Evolutionary conservation across 2,329 filamentous ascomycete genomes (phyloP).

Genomic region (Blumeriella jaapii): DNA sequence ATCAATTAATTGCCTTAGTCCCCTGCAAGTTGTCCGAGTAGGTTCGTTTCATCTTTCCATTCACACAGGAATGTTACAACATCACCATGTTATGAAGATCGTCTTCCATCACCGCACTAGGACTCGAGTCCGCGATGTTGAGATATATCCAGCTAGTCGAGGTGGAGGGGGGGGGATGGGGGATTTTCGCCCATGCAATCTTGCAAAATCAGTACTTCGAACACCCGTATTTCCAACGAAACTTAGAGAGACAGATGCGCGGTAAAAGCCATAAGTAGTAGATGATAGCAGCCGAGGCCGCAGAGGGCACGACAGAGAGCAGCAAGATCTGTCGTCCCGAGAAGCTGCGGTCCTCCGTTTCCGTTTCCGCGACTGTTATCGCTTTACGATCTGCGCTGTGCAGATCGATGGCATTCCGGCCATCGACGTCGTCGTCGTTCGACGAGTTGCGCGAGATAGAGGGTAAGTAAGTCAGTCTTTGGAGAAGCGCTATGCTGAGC

Average conservation of each 20-base stretch:
- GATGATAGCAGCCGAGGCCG: too few species aligned
- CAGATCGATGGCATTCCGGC: too few species aligned
- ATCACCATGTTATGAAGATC: constrained; percentile 3
- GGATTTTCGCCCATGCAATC: neutral
- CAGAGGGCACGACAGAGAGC: too few species aligned
- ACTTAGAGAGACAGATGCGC: too few species aligned
- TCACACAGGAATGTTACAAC: neutral
- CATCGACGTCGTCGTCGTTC: constrained; percentile 2
- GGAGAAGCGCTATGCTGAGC: neutral
- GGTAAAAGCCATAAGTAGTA: too few species aligned
- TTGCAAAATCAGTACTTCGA: constrained; percentile 1
- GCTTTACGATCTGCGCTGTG: neutral
- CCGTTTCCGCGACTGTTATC: neutral
- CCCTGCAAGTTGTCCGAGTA: constrained; percentile 5
- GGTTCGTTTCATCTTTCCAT: neutral
- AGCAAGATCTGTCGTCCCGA: too few species aligned
- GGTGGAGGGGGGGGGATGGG: neutral
- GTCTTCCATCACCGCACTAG: constrained; percentile 4
- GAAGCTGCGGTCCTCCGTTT: neutral
- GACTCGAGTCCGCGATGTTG: neutral
- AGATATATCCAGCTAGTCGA: neutral
- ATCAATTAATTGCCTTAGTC: neutral
- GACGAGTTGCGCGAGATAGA: neutral
- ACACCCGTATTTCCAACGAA: too few species aligned
- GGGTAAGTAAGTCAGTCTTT: too few species aligned